Evolutionary conservation across 139 green algal species (phyloP), one percentile per base, ranked within the genome.

Genomic region (Chlorella sp.): DNA sequence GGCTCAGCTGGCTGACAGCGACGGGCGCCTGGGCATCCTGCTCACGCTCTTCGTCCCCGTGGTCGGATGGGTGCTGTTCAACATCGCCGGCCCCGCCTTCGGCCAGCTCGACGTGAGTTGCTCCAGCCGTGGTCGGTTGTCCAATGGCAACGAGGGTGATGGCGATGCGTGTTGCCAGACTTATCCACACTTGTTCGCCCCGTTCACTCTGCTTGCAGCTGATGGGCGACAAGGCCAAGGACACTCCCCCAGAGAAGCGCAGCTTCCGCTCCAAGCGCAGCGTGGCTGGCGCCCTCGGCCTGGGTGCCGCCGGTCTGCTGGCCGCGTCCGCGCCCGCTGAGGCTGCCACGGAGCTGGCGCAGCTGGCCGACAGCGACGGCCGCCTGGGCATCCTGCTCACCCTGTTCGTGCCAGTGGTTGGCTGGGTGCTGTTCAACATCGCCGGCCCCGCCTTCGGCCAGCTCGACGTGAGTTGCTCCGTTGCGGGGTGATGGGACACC

Each of bases 31-130:
- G 3, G 42, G 51, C 32, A 79, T 82, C 60, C 80, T 95, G 0
- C 31, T 27, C 2, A 74, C 76, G 27, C 70, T 86, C 23, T 72
- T 86, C 23, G 67, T 88, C 30, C 86, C 86, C 31, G 83, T 67
- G 1, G 26, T 91, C 0, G 83, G 71, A 31, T 91, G 89, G 90
- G 90, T 94, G 69, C 76, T 67, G 14, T 93, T 94, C 78, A 95
- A 95, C 86, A 93, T 93, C 50, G 62, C 86, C 1, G 73, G 79
- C 42, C 79, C 85, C 0, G 67, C 77, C 0, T 55, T 82, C n/a
- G 83, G 84, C 72, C 89, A 94, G 88, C 69, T 93, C n/a, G 61
- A 69, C 27, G 60, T 31, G n/a, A n/a, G n/a, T n/a, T n/a, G n/a
- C n/a, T n/a, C n/a, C n/a, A n/a, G n/a, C n/a, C n/a, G n/a, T n/a